Evolutionary conservation across 768 basidiomycete genomes (phyloP), one percentile per base, ranked within the genome.

Genomic region (Suillus subalutaceus): DNA sequence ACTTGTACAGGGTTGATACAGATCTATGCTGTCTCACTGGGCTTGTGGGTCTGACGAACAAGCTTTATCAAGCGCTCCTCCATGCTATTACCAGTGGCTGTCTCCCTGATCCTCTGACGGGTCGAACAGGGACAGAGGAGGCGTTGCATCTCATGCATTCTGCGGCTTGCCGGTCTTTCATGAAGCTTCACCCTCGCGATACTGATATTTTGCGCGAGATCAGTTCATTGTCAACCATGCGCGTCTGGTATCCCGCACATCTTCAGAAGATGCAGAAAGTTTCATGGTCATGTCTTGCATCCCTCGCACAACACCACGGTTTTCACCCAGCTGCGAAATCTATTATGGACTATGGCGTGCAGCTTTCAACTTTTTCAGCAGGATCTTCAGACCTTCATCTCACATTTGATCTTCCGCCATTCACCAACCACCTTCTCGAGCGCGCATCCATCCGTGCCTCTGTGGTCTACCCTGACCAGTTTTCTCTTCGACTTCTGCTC

Each of bases 111-210:
- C 81, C 83, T 1, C 72, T 86, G 30, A 83, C 80, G 0, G 68
- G 69, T n/a, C 79, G 79, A 12, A 81, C 80, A 0, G 85, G 85
- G 6, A 79, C 79, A 1, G 79, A 83, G 50, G 78, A 85, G 55
- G 84, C 84, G 1, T 68, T 85, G 15, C 68, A 74, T 59, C 70
- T 79, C 50, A 71, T 86, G 26, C 66, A 66, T 8, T 82, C 82
- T 1, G 79, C 81, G 3, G 66, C 73, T 12, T 79, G 73, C 53
- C 72, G 68, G 41, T 84, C 85, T 0, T 83, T 86, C 65, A 78
- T 80, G 72, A 71, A 63, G 52, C 72, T 84, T 15, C 65, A 64
- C 30, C 2, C 37, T 15, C 68, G 70, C 2, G 79, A 83, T 30
- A 55, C 70, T 4, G 60, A 70, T n/a, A 70, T 82, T 44, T 71